Conservation (phyloP, 208 protist genomes). For the Entamoeba invadens region DNA sequence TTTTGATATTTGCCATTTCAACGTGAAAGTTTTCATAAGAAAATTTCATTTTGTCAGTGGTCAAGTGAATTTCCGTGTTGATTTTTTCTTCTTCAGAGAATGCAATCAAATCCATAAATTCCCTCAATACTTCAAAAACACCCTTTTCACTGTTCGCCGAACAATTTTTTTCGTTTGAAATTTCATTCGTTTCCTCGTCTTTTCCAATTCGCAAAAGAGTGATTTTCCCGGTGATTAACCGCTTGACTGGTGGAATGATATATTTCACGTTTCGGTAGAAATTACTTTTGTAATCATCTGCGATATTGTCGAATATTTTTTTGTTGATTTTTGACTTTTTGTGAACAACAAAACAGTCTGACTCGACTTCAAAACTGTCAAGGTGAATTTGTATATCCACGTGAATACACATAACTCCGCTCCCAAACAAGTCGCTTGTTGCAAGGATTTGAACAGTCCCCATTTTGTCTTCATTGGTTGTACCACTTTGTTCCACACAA, state of each 20-base stretch:
- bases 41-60: neutral
- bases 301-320: neutral
- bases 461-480: neutral
- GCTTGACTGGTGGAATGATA: neutral
- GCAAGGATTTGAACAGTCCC: neutral
- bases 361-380: too few relatives aligned
- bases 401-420: neutral
- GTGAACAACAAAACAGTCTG: neutral
- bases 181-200: neutral
- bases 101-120: neutral
- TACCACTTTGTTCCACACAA: neutral
- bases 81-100: too few relatives aligned
- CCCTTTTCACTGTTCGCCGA: neutral
- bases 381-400: neutral
- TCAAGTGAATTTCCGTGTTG: neutral
- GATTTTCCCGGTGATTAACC: neutral
- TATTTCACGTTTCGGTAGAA: neutral
- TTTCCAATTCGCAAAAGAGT: neutral
- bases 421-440: neutral
- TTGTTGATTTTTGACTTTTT: neutral
- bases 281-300: neutral
- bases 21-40: neutral
- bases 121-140: too few relatives aligned
- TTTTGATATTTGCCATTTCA: neutral
- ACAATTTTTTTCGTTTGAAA: neutral